A percentile compares a stretch with the other conserved stretches of the same genome.
phyloP scores from a whole-genome alignment of 1,139 yeast species.

The Saccharomyces hybrid region DNA sequence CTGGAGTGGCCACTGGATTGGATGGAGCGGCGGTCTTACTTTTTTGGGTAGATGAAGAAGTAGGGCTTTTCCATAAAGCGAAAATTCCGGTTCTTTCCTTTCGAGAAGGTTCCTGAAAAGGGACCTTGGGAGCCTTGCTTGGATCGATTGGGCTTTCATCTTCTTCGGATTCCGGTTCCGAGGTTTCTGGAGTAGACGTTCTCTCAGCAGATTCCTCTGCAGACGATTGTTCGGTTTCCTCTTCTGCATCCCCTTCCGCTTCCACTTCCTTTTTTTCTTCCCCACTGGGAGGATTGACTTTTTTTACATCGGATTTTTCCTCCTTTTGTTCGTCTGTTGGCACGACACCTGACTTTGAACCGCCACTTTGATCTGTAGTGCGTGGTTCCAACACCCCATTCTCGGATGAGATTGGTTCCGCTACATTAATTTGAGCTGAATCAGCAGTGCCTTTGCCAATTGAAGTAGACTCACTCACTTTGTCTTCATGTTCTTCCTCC shows the following conservation, averaged over 20 bases:
- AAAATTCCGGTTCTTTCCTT: constrained; percentile 3
- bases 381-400: background rate
- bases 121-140: constrained; percentile 18
- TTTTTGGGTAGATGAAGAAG: constrained; percentile 3
- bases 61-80: background rate
- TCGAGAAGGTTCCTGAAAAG: constrained; percentile 6
- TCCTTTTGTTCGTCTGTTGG: constrained; percentile 1
- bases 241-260: background rate
- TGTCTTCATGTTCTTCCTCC: background rate
- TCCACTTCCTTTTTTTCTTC: background rate
- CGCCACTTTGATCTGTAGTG: background rate
- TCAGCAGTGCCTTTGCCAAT: background rate
- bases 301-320: background rate
- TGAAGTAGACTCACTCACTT: background rate
- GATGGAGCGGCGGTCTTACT: constrained; percentile 2
- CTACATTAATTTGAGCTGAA: background rate
- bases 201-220: background rate
- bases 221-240: background rate
- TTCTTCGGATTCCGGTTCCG: constrained; percentile 4
- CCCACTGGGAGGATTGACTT: background rate
- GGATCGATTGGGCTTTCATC: constrained; percentile 14
- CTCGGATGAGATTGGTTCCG: background rate
- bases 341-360: constrained; percentile 5
- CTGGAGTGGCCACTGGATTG: constrained; percentile 26
- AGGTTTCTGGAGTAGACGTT: constrained; percentile 1